These are phyloP conservation scores for Asterionellopsis glacialis DNA, from an alignment of 108 stramenopile species.

Conservation along the genomic window DNA sequence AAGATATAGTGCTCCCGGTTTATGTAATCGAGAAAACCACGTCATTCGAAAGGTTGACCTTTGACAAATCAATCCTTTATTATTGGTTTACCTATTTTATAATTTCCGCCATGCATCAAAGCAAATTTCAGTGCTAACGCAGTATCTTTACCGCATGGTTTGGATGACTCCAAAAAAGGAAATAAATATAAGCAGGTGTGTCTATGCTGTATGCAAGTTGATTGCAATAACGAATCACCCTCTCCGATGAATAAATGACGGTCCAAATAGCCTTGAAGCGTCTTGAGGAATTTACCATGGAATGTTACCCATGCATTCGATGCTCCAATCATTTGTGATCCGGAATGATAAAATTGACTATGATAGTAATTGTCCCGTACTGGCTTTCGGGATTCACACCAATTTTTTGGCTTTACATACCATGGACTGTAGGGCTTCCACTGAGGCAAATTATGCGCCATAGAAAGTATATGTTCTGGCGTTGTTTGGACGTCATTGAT, in stretches of 20 bases:
- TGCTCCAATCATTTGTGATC: constrained; percentile 37
- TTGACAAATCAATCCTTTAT: no score
- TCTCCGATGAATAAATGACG: constrained; percentile 50
- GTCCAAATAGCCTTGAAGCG: constrained; percentile 35
- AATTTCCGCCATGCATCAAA: no score
- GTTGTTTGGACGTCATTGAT: constrained; percentile 26
- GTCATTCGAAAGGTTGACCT: no score
- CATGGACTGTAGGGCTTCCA: constrained; percentile 21
- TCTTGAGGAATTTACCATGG: constrained; percentile 35
- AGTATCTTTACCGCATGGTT: no score
- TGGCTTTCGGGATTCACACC: no score
- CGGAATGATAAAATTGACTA: constrained; percentile 39
- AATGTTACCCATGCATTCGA: constrained; percentile 35
- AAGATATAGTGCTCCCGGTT: no score
- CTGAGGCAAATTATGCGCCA: constrained; percentile 42
- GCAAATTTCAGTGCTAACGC: no score
- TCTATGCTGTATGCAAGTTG: constrained; percentile 17
- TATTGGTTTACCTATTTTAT: no score
- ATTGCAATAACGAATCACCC: constrained; percentile 46
- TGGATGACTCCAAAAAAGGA: no score
- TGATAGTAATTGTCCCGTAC: constrained; percentile 27
- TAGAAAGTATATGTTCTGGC: constrained; percentile 27
- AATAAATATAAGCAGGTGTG: no score
- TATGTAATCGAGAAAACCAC: no score
- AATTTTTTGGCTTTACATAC: constrained; percentile 23